Percentiles rank a stretch among this genome's conserved stretches.
Evolutionary conservation across 2,329 filamentous ascomycete genomes (phyloP).

Genomic region (Trichoderma koningiopsis): DNA sequence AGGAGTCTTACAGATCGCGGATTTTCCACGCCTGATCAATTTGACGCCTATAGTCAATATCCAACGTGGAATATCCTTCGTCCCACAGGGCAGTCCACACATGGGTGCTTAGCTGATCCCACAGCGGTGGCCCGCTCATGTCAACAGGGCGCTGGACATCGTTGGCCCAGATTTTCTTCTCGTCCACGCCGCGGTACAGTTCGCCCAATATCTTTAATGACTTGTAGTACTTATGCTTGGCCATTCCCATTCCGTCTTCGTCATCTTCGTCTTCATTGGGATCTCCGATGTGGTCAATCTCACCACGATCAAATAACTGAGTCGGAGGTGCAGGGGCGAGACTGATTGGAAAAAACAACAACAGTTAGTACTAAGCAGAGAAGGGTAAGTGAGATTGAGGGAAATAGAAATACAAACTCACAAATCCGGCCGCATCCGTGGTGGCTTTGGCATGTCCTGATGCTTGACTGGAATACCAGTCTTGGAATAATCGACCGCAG

Average conservation of each 20-base stretch:
- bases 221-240: constrained; percentile 60
- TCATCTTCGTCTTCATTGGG: constrained; percentile 41
- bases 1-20: constrained; percentile 47
- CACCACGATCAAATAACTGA: constrained; percentile 48
- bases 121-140: constrained; percentile 42
- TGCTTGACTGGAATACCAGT: constrained; percentile 64
- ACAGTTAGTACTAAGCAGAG: not conserved
- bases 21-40: constrained; percentile 47
- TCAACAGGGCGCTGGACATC: constrained; percentile 44
- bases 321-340: constrained; percentile 50
- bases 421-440: constrained; percentile 56
- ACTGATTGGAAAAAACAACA: constrained; percentile 34
- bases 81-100: constrained; percentile 30
- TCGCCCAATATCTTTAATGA: constrained; percentile 69
- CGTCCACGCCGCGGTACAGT: constrained; percentile 73
- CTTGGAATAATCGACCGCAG: constrained; percentile 75
- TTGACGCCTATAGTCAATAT: constrained; percentile 40
- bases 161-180: constrained; percentile 63
- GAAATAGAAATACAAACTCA: constrained; percentile 37
- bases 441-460: constrained; percentile 44
- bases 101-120: constrained; percentile 44
- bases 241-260: constrained; percentile 47
- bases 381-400: not conserved
- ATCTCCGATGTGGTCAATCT: constrained; percentile 42
- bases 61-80: constrained; percentile 17